Percentiles rank a stretch among this genome's conserved stretches.
Conservation (phyloP, 2,329 filamentous ascomycete genomes). For the Dactylellina parvicollis region DNA sequence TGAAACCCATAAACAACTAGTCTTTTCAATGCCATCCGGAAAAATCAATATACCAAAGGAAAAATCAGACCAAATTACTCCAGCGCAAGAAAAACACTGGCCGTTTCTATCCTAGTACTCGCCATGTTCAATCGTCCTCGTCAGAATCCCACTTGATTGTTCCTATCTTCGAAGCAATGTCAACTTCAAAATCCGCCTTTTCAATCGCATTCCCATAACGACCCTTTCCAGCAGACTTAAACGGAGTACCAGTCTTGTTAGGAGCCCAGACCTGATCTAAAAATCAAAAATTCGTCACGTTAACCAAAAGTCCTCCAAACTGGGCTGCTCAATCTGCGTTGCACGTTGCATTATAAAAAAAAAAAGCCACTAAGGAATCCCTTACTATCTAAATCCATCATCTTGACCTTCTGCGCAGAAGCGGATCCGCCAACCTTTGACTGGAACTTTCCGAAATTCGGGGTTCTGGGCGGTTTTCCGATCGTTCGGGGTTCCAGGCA, state of each 20-base stretch:
- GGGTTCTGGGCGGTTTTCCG: constrained; percentile 34
- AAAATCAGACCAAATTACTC: no score
- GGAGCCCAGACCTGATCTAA: constrained; percentile 10
- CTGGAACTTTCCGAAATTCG: constrained; percentile 36
- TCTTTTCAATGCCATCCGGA: no score
- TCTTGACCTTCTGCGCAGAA: constrained; percentile 13
- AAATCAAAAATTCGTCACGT: not conserved
- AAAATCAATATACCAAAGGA: no score
- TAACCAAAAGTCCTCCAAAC: no score
- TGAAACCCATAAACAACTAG: no score
- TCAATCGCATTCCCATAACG: not conserved
- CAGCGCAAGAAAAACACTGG: no score
- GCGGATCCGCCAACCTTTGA: constrained; percentile 12
- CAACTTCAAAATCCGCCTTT: constrained; percentile 30
- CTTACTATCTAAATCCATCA: constrained; percentile 32
- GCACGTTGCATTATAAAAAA: constrained; percentile 40
- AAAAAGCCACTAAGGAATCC: not conserved
- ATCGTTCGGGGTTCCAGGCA: constrained; percentile 24
- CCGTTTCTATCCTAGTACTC: no score
- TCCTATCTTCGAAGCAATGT: constrained; percentile 40
- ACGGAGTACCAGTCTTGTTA: constrained; percentile 2
- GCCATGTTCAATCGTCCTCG: constrained; percentile 7
- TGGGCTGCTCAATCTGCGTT: constrained; percentile 15
- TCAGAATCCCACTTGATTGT: constrained; percentile 43
- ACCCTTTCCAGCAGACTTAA: constrained; percentile 7